Percentiles rank a stretch among this genome's conserved stretches.
These are phyloP conservation scores for Aspergillus funiculosus DNA, from an alignment of 495 filamentous ascomycete genomes.

Conservation along the genomic window DNA sequence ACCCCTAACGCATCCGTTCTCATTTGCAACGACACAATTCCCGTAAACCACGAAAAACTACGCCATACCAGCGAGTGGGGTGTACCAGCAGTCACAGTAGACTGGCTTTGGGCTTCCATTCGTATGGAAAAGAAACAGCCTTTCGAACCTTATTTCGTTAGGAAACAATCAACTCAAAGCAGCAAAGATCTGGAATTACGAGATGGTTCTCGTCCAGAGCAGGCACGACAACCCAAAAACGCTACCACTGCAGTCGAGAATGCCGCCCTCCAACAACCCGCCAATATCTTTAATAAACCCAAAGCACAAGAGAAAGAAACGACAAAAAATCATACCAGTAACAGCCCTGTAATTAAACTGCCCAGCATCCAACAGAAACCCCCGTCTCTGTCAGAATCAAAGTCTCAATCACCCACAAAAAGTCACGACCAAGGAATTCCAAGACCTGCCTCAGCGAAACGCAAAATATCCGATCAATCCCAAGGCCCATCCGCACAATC, in stretches of 20 bases:
- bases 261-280: background rate
- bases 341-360: constrained; percentile 22
- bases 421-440: background rate
- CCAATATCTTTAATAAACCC: constrained; percentile 9
- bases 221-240: constrained; percentile 2
- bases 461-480: constrained; percentile 15
- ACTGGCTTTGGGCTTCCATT: constrained; percentile 86
- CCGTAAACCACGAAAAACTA: constrained; percentile 68
- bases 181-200: constrained; percentile 20
- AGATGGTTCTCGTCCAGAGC: constrained; percentile 17
- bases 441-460: constrained; percentile 11
- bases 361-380: constrained; percentile 27
- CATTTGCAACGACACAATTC: constrained; percentile 53
- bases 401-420: constrained; percentile 4
- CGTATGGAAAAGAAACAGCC: constrained; percentile 45
- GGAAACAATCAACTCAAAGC: constrained; percentile 25
- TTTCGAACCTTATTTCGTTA: constrained; percentile 44
- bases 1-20: constrained; percentile 61
- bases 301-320: constrained; percentile 16
- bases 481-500: constrained; percentile 16
- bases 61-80: constrained; percentile 64
- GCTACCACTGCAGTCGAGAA: constrained; percentile 6
- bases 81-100: constrained; percentile 68
- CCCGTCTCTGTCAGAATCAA: constrained; percentile 15
- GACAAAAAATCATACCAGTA: background rate